These are phyloP conservation scores for Phytomonas francai DNA, from an alignment of 208 protist genomes.

Conservation along the genomic window DNA sequence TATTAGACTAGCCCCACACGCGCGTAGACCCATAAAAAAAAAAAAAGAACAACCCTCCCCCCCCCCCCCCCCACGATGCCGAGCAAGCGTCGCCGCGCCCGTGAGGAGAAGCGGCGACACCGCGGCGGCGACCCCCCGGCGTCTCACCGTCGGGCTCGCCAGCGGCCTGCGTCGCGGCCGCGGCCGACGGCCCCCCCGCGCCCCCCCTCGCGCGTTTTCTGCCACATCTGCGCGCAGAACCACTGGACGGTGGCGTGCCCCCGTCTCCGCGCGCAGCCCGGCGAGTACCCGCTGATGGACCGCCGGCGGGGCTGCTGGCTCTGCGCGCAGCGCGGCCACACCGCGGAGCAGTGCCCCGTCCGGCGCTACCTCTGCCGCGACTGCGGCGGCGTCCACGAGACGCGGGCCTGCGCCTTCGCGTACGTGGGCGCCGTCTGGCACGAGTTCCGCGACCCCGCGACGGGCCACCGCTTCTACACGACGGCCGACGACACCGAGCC, in stretches of 20 bases:
- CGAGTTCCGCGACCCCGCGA: constrained; percentile 65
- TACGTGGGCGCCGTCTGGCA: constrained; percentile 78
- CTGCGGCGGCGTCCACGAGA: constrained; percentile 82
- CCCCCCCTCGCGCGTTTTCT: constrained; percentile 21
- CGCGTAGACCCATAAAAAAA: too few species aligned
- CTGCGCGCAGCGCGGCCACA: constrained; percentile 72
- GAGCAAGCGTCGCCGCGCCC: too few species aligned
- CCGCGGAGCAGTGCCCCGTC: constrained; percentile 41
- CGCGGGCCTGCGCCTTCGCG: constrained; percentile 65
- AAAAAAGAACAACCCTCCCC: too few species aligned
- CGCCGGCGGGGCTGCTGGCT: constrained; percentile 49
- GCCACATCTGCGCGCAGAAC: constrained; percentile 69
- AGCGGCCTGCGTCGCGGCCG: constrained; percentile 6
- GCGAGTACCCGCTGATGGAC: constrained; percentile 59
- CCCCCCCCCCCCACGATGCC: too few species aligned
- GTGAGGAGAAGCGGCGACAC: background rate
- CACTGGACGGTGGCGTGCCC: constrained; percentile 83
- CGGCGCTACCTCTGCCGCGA: constrained; percentile 61
- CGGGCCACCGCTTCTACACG: constrained; percentile 65
- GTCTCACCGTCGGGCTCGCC: too few species aligned
- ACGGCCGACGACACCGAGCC: constrained; percentile 64
- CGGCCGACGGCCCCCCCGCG: background rate
- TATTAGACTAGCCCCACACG: too few species aligned
- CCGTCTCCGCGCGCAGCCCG: constrained; percentile 28
- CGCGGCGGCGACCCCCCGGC: background rate